Percentiles rank a stretch among this genome's conserved stretches.
These are phyloP conservation scores for Lablab purpureus DNA, from an alignment of 306 rosid species.

Conservation along the genomic window DNA sequence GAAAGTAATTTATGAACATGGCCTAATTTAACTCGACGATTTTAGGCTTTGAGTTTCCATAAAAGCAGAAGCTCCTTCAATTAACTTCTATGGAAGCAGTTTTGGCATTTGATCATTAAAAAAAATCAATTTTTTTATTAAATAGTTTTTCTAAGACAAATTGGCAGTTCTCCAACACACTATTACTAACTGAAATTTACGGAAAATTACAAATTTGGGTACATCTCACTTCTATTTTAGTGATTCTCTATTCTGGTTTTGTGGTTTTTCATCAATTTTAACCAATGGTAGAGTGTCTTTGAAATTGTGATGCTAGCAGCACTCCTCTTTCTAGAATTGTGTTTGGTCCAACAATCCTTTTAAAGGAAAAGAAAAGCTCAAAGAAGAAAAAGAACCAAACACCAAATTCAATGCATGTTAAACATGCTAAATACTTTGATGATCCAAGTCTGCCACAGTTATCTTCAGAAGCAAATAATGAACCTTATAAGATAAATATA, in stretches of 20 bases:
- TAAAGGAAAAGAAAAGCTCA: not conserved
- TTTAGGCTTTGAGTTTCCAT: not conserved
- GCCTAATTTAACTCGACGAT: not conserved
- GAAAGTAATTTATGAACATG: too few species aligned
- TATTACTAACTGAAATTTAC: too few species aligned
- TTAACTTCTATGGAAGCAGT: not conserved
- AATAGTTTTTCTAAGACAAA: not conserved
- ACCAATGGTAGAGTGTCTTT: too few species aligned
- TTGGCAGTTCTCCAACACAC: too few species aligned
- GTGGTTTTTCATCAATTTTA: too few species aligned
- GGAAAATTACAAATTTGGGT: too few species aligned
- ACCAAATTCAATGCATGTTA: not conserved
- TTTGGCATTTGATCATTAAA: not conserved
- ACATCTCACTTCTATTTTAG: too few species aligned
- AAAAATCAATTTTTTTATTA: not conserved
- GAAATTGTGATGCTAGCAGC: too few species aligned
- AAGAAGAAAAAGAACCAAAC: not conserved
- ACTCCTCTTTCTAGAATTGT: not conserved
- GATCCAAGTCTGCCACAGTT: not conserved
- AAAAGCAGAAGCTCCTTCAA: not conserved
- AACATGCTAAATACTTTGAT: constrained; percentile 2
- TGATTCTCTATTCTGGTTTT: too few species aligned
- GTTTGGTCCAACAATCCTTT: not conserved
- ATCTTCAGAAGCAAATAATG: constrained; percentile 28
- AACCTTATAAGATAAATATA: constrained; percentile 10